Evolutionary conservation across 2,329 filamentous ascomycete genomes (phyloP).

Genomic region (Stagonosporopsis vannaccii): DNA sequence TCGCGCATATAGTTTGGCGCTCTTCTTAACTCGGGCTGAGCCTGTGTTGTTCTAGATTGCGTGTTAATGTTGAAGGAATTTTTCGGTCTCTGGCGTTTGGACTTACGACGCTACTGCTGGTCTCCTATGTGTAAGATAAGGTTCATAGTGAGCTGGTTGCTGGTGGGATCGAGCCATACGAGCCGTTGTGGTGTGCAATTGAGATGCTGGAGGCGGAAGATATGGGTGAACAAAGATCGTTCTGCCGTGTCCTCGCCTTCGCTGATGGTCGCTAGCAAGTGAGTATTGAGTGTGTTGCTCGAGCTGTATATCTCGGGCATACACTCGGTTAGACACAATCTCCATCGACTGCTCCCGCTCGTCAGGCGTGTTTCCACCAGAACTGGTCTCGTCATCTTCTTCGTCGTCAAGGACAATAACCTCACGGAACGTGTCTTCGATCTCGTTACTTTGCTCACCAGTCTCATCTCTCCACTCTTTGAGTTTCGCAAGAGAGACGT

Average conservation of each 20-base stretch:
- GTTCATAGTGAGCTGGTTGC: conserved; percentile 14
- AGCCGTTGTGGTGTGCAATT: conserved; percentile 9
- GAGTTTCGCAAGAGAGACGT: conserved; percentile 62
- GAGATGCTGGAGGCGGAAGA: conserved; percentile 17
- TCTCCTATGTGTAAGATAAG: conserved; percentile 18
- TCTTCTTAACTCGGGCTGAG: conserved; percentile 19
- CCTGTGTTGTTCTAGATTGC: conserved; percentile 20
- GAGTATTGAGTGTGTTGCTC: conserved; percentile 27
- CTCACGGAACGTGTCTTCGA: conserved; percentile 69
- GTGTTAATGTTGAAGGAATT: conserved; percentile 27
- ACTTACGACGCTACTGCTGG: conserved; percentile 31
- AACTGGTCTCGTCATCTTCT: conserved; percentile 59
- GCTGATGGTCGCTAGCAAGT: conserved; percentile 21
- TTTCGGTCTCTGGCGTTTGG: neutral
- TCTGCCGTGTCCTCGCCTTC: conserved; percentile 28
- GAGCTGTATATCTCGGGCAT: conserved; percentile 42
- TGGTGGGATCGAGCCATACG: conserved; percentile 16
- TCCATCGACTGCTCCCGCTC: conserved; percentile 43
- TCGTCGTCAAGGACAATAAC: conserved; percentile 70
- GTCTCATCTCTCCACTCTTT: conserved; percentile 70
- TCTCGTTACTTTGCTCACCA: conserved; percentile 56
- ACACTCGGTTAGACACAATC: conserved; percentile 43
- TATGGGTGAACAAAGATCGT: conserved; percentile 34
- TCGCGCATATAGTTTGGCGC: conserved; percentile 31
- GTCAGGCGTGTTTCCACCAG: conserved; percentile 40